These are phyloP conservation scores for Epichloe uncinata DNA, from an alignment of 2,329 filamentous ascomycete species.

Conservation along the genomic window DNA sequence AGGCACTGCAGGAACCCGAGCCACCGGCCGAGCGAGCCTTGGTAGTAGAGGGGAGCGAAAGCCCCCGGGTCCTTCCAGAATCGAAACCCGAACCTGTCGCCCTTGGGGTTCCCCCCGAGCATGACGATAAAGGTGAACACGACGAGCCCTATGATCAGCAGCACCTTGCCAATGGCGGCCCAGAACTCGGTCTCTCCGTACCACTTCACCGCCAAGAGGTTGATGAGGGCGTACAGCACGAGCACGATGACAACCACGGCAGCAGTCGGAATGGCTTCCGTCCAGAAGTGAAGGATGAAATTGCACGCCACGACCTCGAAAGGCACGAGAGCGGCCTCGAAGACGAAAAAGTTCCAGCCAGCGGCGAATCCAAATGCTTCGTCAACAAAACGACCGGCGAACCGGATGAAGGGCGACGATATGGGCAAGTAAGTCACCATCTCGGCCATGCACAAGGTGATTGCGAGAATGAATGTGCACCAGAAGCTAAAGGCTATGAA, in stretches of 20 bases:
- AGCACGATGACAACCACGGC: conserved; percentile 45
- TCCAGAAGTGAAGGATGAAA: conserved; percentile 51
- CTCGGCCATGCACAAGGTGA: conserved; percentile 53
- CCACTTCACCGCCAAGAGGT: conserved; percentile 59
- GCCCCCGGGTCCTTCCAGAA: conserved; percentile 56
- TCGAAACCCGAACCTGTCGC: conserved; percentile 58
- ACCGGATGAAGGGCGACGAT: conserved; percentile 65
- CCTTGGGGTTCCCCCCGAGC: conserved; percentile 70
- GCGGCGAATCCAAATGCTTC: conserved; percentile 61
- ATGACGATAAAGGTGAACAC: conserved; percentile 71
- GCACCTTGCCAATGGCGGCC: conserved; percentile 57
- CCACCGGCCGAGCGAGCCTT: conserved; percentile 55
- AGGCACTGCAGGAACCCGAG: conserved; percentile 66
- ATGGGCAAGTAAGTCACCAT: conserved; percentile 69
- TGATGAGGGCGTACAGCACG: conserved; percentile 40
- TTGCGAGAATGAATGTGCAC: conserved; percentile 46
- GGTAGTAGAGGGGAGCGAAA: conserved; percentile 52
- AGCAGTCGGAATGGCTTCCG: conserved; percentile 42
- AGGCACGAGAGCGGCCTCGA: conserved; percentile 53
- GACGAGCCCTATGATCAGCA: conserved; percentile 59
- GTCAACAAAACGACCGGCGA: conserved; percentile 62
- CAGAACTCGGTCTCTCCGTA: conserved; percentile 70
- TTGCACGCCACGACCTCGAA: conserved; percentile 56
- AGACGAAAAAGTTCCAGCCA: conserved; percentile 64
- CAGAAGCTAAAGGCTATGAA: conserved; percentile 48